Evolutionary conservation across 1,284 basidiomycete genomes (phyloP), one percentile per base, ranked within the genome.

Genomic region (Microbotryum intermedium): DNA sequence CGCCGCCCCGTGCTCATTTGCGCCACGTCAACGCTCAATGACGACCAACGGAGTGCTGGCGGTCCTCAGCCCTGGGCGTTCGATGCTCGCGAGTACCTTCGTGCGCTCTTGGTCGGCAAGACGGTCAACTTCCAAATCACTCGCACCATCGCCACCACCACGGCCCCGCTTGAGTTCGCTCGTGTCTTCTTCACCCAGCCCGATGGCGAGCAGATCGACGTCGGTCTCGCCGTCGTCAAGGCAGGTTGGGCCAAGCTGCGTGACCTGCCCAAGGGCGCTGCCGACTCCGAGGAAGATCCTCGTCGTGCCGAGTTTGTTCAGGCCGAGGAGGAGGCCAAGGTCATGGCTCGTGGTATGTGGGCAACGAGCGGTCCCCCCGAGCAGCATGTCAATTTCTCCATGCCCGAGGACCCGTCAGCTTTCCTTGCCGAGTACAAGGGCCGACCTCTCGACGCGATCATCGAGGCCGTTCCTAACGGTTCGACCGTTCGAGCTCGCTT

Each of bases 381-480:
- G 44, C 58, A 84, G 57, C 76, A 77, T 18, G 85, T 94, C 3
- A 80, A 87, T 69, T 85, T 93, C 76, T 83, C 83, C 57, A 97
- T 97, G 92, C 93, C 93, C 4, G 75, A 80, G 29, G 91, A 97
- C 74, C 86, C 91, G 1, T 84, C 88, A 69, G 84, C 84, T 2
- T 97, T 97, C 77, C 82, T 98, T 34, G 80, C 82, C 9, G 87
- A 95, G 73, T 88, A 90, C 84, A 95, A 92, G 74, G 90, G 88
- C 39, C 87, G 90, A 74, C 78, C 83, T 11, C 78, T 97, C 62
- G 90, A 97, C 72, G 89, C 87, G 55, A 83, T 94, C 64, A 89
- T 98, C 62, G 94, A 98, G 76, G 86, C 89, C 75, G 91, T 97
- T 58, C 83, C 88, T 56, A 93, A 98, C 73, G 94, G 93, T 52